Conservation (phyloP, 495 filamentous ascomycete genomes). For the Apodospora peruviana region DNA sequence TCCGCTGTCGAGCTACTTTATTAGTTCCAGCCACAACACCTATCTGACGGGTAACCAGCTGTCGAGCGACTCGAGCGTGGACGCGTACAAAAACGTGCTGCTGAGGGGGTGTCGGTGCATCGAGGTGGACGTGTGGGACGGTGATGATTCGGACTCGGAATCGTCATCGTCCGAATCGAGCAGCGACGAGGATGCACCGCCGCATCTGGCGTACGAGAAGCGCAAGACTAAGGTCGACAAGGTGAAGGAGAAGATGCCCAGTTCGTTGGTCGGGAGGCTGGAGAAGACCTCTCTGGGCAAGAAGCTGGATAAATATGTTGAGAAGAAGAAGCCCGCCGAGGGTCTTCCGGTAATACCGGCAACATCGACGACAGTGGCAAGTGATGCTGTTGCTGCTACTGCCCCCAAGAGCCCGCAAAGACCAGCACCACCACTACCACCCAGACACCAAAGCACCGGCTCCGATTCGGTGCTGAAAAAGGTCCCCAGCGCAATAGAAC, state of each 20-base stretch:
- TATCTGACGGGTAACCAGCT: constrained; percentile 92
- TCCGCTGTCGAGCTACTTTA: constrained; percentile 81
- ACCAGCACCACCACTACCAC: constrained; percentile 1
- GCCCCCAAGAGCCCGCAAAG: background rate
- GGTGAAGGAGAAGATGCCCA: constrained; percentile 32
- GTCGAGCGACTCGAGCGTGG: constrained; percentile 72
- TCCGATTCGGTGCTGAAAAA: constrained; percentile 10
- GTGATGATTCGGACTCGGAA: constrained; percentile 49
- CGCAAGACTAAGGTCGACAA: constrained; percentile 15
- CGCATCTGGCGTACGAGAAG: background rate
- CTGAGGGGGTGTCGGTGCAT: constrained; percentile 83
- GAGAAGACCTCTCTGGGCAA: constrained; percentile 36
- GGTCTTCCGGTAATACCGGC: background rate
- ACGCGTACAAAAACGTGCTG: constrained; percentile 80
- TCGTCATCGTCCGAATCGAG: constrained; percentile 19
- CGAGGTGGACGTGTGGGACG: constrained; percentile 96
- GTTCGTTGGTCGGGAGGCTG: constrained; percentile 29
- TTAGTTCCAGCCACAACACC: constrained; percentile 91
- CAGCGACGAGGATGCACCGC: constrained; percentile 24
- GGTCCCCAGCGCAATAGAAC: constrained; percentile 45
- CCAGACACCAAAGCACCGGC: background rate
- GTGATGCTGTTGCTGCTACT: background rate
- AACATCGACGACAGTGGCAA: background rate
- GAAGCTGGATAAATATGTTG: constrained; percentile 28
- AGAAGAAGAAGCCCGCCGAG: constrained; percentile 9